Percentiles rank a stretch among this genome's conserved stretches.
phyloP scores from a whole-genome alignment of 768 basidiomycete species.

The Boletus pseudopeckii region DNA sequence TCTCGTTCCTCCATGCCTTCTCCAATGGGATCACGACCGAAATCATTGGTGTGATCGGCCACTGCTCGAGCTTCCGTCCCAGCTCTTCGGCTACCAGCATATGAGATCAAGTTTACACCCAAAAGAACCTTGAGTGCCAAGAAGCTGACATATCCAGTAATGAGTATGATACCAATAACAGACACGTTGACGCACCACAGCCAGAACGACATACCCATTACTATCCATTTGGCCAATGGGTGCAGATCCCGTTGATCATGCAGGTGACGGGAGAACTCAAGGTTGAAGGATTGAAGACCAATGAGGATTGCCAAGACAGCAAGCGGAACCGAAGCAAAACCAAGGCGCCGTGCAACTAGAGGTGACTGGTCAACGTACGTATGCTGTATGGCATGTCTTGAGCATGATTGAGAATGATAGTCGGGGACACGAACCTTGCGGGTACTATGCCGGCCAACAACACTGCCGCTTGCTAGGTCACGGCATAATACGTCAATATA shows the following conservation, averaged over 20 bases:
- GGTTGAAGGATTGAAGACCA: slow-evolving; percentile 63
- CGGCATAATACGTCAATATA: slow-evolving; percentile 95
- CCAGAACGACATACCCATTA: slow-evolving; percentile 72
- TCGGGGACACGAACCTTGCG: slow-evolving; percentile 53
- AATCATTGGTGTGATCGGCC: slow-evolving; percentile 80
- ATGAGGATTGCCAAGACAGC: slow-evolving; percentile 80
- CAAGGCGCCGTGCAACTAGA: slow-evolving; percentile 86
- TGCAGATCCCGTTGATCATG: slow-evolving; percentile 39
- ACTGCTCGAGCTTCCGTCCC: slow-evolving; percentile 76
- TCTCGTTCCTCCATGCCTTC: slow-evolving; percentile 85
- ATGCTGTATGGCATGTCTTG: slow-evolving; percentile 46
- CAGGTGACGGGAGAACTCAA: slow-evolving; percentile 53
- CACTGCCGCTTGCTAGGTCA: slow-evolving; percentile 80
- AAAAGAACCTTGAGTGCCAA: slow-evolving; percentile 90
- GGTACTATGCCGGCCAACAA: slow-evolving; percentile 60
- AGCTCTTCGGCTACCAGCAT: slow-evolving; percentile 67
- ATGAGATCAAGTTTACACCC: slow-evolving; percentile 82
- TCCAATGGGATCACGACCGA: slow-evolving; percentile 86
- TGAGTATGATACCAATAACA: background rate
- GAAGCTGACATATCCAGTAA: slow-evolving; percentile 43
- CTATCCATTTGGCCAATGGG: slow-evolving; percentile 55
- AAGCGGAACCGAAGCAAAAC: slow-evolving; percentile 89
- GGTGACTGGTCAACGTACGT: slow-evolving; percentile 95
- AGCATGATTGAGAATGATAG: background rate
- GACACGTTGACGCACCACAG: slow-evolving; percentile 62